Percentiles rank a stretch among this genome's conserved stretches.
Conservation (phyloP, 495 filamentous ascomycete genomes). For the Podospora pseudopauciseta region DNA sequence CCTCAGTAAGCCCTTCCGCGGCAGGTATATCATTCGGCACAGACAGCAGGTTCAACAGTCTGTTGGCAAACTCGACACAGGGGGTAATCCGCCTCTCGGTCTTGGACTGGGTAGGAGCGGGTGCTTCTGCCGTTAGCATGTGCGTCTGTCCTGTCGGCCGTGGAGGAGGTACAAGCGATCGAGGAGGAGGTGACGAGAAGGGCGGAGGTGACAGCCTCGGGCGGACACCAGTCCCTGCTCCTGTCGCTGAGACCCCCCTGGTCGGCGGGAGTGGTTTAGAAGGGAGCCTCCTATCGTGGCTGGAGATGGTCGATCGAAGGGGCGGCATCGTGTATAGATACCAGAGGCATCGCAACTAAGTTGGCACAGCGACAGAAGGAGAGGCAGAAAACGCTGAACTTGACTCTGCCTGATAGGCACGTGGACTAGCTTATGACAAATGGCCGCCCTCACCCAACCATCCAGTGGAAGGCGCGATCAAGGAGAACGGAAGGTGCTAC, state of each 20-base stretch:
- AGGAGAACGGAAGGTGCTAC: not conserved
- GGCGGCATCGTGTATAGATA: not conserved
- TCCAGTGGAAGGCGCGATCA: not conserved
- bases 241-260: not conserved
- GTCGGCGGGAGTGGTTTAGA: not conserved
- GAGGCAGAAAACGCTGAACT: not conserved
- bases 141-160: not conserved
- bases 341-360: not conserved
- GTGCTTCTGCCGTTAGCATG: not conserved
- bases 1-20: slow-evolving; percentile 30
- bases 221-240: not conserved
- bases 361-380: not conserved
- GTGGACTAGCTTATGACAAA: not conserved
- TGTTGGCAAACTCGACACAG: slow-evolving; percentile 22
- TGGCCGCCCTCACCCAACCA: not conserved
- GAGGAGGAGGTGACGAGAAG: not conserved
- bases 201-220: not conserved
- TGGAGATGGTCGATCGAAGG: not conserved
- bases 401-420: not conserved
- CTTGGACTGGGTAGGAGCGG: not conserved
- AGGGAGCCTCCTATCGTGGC: not conserved
- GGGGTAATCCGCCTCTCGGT: not conserved
- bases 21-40: slow-evolving; percentile 17
- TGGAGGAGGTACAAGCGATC: not conserved
- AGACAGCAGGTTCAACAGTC: slow-evolving; percentile 24